Percentiles rank a stretch among this genome's conserved stretches.
phyloP scores from a whole-genome alignment of 495 filamentous ascomycete species.

The Penicillium argentinense region DNA sequence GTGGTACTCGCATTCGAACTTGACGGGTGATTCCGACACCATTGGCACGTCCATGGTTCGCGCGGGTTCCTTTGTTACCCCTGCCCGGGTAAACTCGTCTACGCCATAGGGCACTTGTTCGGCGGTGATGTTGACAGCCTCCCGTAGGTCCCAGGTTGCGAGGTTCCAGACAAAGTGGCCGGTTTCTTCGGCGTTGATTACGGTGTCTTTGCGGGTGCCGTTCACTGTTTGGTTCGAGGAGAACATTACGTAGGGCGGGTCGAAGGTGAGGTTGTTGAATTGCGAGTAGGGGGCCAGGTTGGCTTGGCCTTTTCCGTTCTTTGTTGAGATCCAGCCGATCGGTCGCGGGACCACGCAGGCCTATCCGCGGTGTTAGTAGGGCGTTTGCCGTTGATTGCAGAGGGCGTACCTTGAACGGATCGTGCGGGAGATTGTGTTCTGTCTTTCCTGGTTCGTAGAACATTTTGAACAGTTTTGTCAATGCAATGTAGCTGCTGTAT shows the following conservation, averaged over 20 bases:
- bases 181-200: constrained; percentile 52
- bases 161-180: constrained; percentile 59
- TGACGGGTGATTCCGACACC: constrained; percentile 52
- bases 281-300: constrained; percentile 59
- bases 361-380: constrained; percentile 13
- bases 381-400: background rate
- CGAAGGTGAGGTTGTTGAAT: constrained; percentile 62
- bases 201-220: constrained; percentile 50
- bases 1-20: constrained; percentile 58
- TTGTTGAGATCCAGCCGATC: constrained; percentile 49
- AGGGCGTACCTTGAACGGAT: constrained; percentile 41
- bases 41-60: constrained; percentile 43
- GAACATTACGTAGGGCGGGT: constrained; percentile 60
- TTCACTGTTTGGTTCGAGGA: constrained; percentile 48
- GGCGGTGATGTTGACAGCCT: constrained; percentile 51
- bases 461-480: too few species aligned
- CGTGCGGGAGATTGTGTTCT: constrained; percentile 38
- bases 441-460: constrained; percentile 37
- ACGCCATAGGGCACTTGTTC: constrained; percentile 42
- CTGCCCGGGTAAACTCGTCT: constrained; percentile 53
- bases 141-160: constrained; percentile 52
- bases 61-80: constrained; percentile 45
- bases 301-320: constrained; percentile 27
- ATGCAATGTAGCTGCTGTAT: too few species aligned
- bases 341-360: constrained; percentile 43